Conservation (phyloP, 2,329 filamentous ascomycete genomes). For the Aspergillus persii region DNA sequence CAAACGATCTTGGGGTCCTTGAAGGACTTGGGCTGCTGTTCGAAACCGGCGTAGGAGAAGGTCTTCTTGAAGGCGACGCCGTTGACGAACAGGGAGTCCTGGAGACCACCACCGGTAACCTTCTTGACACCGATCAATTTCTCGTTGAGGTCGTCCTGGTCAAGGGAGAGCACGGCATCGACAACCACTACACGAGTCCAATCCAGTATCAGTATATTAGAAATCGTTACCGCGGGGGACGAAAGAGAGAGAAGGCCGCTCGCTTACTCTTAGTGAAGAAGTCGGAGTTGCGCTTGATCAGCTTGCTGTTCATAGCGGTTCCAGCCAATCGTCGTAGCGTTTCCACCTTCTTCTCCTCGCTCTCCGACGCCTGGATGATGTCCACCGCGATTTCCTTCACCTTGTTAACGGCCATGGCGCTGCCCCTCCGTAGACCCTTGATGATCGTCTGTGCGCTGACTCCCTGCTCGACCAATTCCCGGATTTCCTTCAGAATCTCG, state of each 20-base stretch:
- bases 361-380: constrained; percentile 65
- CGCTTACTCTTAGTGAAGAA: constrained; percentile 92
- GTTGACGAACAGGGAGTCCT: constrained; percentile 95
- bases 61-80: constrained; percentile 99
- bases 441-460: constrained; percentile 97
- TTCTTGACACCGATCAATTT: constrained; percentile 98
- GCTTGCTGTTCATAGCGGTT: constrained; percentile 98
- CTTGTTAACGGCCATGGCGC: constrained; percentile 92
- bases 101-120: constrained; percentile 91
- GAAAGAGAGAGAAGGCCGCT: neutral
- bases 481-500: constrained; percentile 94
- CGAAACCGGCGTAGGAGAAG: constrained; percentile 97
- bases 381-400: constrained; percentile 92
- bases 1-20: constrained; percentile 93
- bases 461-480: constrained; percentile 92
- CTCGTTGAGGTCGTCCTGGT: constrained; percentile 96
- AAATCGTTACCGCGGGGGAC: neutral
- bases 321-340: constrained; percentile 85
- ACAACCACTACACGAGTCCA: constrained; percentile 73
- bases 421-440: constrained; percentile 88
- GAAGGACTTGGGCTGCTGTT: constrained; percentile 97
- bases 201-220: constrained; percentile 15
- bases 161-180: constrained; percentile 88
- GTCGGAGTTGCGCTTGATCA: constrained; percentile 93
- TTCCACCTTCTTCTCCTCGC: constrained; percentile 82